phyloP scores from a whole-genome alignment of 164 flowering plant genomes.

The Liriodendron chinense region DNA sequence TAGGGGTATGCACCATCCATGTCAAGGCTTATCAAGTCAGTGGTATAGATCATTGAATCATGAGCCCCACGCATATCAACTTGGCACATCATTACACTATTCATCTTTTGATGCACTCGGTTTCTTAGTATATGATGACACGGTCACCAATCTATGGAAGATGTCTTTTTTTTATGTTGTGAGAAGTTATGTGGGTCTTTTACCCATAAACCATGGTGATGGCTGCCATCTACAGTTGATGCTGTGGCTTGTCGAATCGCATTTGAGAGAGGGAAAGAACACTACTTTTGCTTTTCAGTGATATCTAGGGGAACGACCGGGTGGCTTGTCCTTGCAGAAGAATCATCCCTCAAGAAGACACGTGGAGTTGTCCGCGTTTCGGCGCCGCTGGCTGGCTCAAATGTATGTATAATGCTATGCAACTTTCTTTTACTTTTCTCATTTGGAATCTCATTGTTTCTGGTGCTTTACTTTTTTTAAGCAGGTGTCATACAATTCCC shows the following conservation, averaged over 20 bases:
- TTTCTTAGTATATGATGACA: too few relatives aligned
- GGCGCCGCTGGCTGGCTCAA: conserved; percentile 82
- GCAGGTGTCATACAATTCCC: too few relatives aligned
- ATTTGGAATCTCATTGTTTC: too few relatives aligned
- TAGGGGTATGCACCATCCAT: too few relatives aligned
- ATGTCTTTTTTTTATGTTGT: neutral
- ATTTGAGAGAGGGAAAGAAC: conserved; percentile 92
- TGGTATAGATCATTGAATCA: too few relatives aligned
- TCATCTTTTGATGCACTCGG: too few relatives aligned
- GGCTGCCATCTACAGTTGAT: conserved; percentile 52
- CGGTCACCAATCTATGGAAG: too few relatives aligned
- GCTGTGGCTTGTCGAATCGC: conserved; percentile 95
- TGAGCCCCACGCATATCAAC: too few relatives aligned
- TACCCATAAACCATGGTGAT: conserved; percentile 4
- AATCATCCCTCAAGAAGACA: conserved; percentile 49
- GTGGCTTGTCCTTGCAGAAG: conserved; percentile 84
- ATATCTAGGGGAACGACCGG: conserved; percentile 66
- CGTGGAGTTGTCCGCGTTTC: conserved; percentile 70
- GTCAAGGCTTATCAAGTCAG: too few relatives aligned
- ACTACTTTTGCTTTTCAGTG: conserved; percentile 72
- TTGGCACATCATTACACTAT: too few relatives aligned
- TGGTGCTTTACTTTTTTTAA: too few relatives aligned
- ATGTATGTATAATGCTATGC: conserved; percentile 45
- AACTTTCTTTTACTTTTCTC: too few relatives aligned
- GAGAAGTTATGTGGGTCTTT: neutral